These are phyloP conservation scores for Neofusicoccum ribis DNA, from an alignment of 2,329 filamentous ascomycete genomes.

Conservation along the genomic window DNA sequence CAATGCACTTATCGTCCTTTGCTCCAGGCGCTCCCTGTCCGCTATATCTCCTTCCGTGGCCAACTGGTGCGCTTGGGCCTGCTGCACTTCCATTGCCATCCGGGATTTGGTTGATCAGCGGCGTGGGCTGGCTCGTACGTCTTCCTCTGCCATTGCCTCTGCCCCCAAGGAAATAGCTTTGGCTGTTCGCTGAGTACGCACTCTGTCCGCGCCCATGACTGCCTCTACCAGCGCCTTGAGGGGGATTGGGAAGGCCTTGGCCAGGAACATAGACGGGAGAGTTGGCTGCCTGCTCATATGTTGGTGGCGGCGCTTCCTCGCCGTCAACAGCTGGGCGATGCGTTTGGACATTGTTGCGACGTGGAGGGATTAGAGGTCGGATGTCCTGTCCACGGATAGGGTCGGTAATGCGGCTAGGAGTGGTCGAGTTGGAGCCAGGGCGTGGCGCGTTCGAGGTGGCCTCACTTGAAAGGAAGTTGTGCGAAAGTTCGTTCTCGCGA, in stretches of 20 bases:
- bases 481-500: slow-evolving; percentile 67
- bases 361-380: slow-evolving; percentile 49
- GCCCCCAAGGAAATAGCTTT: slow-evolving; percentile 17
- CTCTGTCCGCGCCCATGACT: slow-evolving; percentile 25
- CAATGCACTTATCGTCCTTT: slow-evolving; percentile 23
- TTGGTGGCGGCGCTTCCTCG: slow-evolving; percentile 61
- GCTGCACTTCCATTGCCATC: not conserved
- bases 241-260: slow-evolving; percentile 33
- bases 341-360: slow-evolving; percentile 33
- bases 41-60: slow-evolving; percentile 1
- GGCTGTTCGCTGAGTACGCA: slow-evolving; percentile 19
- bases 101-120: slow-evolving; percentile 4
- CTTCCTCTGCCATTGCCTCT: slow-evolving; percentile 9
- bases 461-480: slow-evolving; percentile 63
- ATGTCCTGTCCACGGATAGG: slow-evolving; percentile 32
- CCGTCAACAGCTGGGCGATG: slow-evolving; percentile 33
- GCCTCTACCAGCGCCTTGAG: slow-evolving; percentile 27
- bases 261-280: slow-evolving; percentile 9
- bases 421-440: slow-evolving; percentile 25
- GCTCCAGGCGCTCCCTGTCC: not conserved
- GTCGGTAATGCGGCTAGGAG: slow-evolving; percentile 28
- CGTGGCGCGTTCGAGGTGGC: slow-evolving; percentile 23
- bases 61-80: not conserved
- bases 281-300: slow-evolving; percentile 65
- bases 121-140: not conserved